Evolutionary conservation across 768 basidiomycete species (phyloP).

Genomic region (Botryobasidium botryosum): DNA sequence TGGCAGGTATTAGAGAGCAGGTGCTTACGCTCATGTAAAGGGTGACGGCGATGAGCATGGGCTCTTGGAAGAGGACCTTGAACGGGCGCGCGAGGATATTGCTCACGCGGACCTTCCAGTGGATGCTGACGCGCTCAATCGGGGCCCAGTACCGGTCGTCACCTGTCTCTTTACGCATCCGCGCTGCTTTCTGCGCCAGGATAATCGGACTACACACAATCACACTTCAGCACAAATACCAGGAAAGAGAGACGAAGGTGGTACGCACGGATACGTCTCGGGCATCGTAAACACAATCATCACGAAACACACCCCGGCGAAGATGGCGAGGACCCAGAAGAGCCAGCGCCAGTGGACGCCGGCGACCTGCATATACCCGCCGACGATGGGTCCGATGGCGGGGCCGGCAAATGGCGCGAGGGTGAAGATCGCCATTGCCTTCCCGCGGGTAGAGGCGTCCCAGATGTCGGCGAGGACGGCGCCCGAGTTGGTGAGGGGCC

Average conservation of each 20-base stretch:
- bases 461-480: slow-evolving; percentile 16
- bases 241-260: too few relatives aligned
- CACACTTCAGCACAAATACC: too few relatives aligned
- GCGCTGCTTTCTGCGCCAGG: neutral
- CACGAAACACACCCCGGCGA: slow-evolving; percentile 10
- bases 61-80: slow-evolving; percentile 10
- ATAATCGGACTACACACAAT: neutral
- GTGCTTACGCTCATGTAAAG: slow-evolving; percentile 6
- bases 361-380: slow-evolving; percentile 8
- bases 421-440: slow-evolving; percentile 13
- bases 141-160: slow-evolving; percentile 8
- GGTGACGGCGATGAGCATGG: slow-evolving; percentile 10
- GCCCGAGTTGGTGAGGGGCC: slow-evolving; percentile 14
- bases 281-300: slow-evolving; percentile 11
- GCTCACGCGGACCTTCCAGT: neutral
- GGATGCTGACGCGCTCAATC: slow-evolving; percentile 5
- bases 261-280: slow-evolving; percentile 15
- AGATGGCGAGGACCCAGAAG: slow-evolving; percentile 16
- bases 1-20: neutral
- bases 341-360: slow-evolving; percentile 15
- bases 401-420: slow-evolving; percentile 13
- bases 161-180: slow-evolving; percentile 9
- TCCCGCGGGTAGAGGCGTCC: slow-evolving; percentile 14
- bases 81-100: slow-evolving; percentile 7
- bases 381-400: slow-evolving; percentile 15